Percentiles rank a stretch among this genome's conserved stretches.
Conservation (phyloP, 495 filamentous ascomycete species). For the Trichoderma gamsii region DNA sequence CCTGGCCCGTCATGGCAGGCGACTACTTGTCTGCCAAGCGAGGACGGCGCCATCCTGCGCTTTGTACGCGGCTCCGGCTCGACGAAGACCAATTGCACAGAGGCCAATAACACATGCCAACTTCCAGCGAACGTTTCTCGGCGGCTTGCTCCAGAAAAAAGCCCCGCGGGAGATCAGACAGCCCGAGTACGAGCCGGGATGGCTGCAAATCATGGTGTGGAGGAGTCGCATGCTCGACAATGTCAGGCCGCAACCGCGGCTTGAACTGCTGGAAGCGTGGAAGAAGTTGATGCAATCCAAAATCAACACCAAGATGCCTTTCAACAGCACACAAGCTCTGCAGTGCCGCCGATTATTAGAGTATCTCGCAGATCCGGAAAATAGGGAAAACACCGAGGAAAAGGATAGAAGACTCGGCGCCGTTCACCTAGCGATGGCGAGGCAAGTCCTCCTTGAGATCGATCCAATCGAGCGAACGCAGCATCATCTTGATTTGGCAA, state of each 20-base stretch:
- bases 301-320: constrained; percentile 34
- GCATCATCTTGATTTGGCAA: constrained; percentile 50
- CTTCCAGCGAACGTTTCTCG: constrained; percentile 48
- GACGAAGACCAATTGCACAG: constrained; percentile 22
- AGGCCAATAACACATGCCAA: constrained; percentile 17
- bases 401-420: constrained; percentile 37
- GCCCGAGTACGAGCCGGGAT: constrained; percentile 54
- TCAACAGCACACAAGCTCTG: constrained; percentile 62
- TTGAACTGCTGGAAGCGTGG: constrained; percentile 59
- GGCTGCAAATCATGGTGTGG: constrained; percentile 50
- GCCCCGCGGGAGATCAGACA: constrained; percentile 46
- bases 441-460: constrained; percentile 30
- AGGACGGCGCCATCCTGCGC: constrained; percentile 22
- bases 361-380: constrained; percentile 45
- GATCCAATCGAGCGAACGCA: constrained; percentile 33
- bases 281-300: constrained; percentile 57
- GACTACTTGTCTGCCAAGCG: constrained; percentile 28
- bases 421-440: constrained; percentile 44
- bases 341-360: constrained; percentile 51
- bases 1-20: constrained; percentile 32
- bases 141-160: constrained; percentile 53
- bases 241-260: constrained; percentile 50
- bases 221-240: constrained; percentile 37
- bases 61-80: constrained; percentile 18
- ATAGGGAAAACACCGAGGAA: constrained; percentile 30